Base-by-base conservation (phyloP, 2,329 filamentous ascomycete species). In the Xylaria digitata region DNA sequence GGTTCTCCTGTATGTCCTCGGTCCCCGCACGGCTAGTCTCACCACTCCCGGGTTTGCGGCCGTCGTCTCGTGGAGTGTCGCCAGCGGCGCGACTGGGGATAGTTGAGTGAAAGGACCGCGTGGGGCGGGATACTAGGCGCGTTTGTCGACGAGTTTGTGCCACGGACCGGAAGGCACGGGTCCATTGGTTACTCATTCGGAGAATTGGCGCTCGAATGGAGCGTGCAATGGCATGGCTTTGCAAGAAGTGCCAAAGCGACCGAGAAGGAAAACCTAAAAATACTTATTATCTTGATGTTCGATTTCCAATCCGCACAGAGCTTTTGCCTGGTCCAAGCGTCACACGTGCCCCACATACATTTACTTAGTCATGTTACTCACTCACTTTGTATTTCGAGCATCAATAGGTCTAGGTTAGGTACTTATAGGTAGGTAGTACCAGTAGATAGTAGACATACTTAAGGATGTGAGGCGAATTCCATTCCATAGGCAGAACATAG, bases 151-250 rank as follows among this genome's bases (percentile, higher is more conserved):
- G 66, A 54, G 62, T 61, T 21, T 70, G 71, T 72, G 73, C 71
- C 68, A 73, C 71, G 40, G 69, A 74, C 61, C 74, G 75, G 69
- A 75, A 71, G 71, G 75, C 76, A 73, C 76, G 74, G 43, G 72
- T 69, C 72, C 72, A 75, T 70, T 69, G 67, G 63, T 68, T 74
- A 77, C 74, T 75, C 76, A 78, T 78, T 71, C 75, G 73, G 70
- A 68, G 72, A 58, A 71, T 74, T 74, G 74, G 70, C 72, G 76
- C 76, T 76, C 76, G 66, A 64, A 45, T 58, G 52, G 75, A 77
- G 75, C 75, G 53, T 71, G 70, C 73, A 71, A 71, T 75, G 70
- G 73, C 75, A 77, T 76, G 54, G 64, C 73, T 71, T 53, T 74
- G 59, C 64, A 48, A 65, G 49, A 68, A 48, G 61, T 68, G 63